phyloP scores from a whole-genome alignment of 2,329 filamentous ascomycete species.

The Cephalotrichum gorgonifer region DNA sequence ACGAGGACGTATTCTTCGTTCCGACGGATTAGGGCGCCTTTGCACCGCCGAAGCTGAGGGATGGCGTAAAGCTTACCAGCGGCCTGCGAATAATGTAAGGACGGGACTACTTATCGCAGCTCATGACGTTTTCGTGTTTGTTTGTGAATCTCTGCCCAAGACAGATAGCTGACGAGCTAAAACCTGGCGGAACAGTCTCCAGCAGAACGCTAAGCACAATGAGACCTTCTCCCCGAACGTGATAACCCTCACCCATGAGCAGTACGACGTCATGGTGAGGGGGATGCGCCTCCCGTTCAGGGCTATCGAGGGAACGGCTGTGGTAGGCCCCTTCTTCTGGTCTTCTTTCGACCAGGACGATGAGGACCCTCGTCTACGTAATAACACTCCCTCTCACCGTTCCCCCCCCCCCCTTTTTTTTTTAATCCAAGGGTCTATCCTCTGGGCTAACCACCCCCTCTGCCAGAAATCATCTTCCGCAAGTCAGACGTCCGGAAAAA shows the following conservation, averaged over 20 bases:
- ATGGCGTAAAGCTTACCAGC: constrained; percentile 33
- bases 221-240: constrained; percentile 48
- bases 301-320: constrained; percentile 46
- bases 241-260: constrained; percentile 38
- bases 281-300: constrained; percentile 42
- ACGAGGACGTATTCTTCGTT: too few species aligned
- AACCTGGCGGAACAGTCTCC: constrained; percentile 30
- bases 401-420: background rate
- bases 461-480: constrained; percentile 47
- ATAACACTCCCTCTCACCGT: constrained; percentile 1
- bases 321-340: constrained; percentile 57
- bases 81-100: constrained; percentile 45
- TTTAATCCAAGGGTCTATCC: background rate
- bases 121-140: background rate
- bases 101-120: background rate
- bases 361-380: constrained; percentile 46
- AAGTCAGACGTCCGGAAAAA: constrained; percentile 59
- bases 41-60: constrained; percentile 29
- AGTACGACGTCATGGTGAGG: constrained; percentile 47
- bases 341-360: constrained; percentile 45
- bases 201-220: constrained; percentile 42
- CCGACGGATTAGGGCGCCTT: constrained; percentile 46
- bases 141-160: too few species aligned
- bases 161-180: background rate
- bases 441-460: too few species aligned